Conservation (phyloP, 441 rosid genomes). For the Pelargonium cotyledonis region DNA sequence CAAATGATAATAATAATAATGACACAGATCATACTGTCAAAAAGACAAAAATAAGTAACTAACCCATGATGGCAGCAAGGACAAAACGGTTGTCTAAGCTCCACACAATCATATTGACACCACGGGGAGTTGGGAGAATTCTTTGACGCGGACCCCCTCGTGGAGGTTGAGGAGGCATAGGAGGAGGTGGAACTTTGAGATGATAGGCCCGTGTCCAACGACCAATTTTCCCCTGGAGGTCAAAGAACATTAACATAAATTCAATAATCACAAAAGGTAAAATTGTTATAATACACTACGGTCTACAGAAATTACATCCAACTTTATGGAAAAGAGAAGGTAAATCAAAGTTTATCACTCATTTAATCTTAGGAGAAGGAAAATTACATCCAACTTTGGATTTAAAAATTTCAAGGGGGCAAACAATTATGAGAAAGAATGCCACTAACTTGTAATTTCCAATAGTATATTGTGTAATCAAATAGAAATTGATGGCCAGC, state of each 20-base stretch:
- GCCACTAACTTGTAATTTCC: constrained; percentile 4
- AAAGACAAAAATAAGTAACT: neutral
- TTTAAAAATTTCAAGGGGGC: neutral
- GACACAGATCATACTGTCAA: neutral
- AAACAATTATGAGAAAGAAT: neutral
- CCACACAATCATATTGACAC: constrained; percentile 98
- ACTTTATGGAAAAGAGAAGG: neutral
- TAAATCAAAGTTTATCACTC: too few species aligned
- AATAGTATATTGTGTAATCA: neutral
- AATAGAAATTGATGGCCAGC: neutral
- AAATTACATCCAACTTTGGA: too few species aligned
- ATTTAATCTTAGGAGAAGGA: too few species aligned
- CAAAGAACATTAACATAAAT: too few species aligned
- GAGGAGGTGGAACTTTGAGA: constrained; percentile 99
- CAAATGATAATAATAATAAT: neutral
- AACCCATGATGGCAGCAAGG: constrained; percentile 99
- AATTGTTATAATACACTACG: too few species aligned
- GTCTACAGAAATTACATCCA: neutral
- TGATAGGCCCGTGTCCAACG: constrained; percentile 77
- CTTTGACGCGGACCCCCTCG: constrained; percentile 99
- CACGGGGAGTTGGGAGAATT: constrained; percentile 95
- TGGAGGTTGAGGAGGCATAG: constrained; percentile 94
- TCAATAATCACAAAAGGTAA: too few species aligned
- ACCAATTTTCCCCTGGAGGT: constrained; percentile 15
- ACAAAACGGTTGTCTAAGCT: constrained; percentile 99